Conservation (phyloP, 1,284 basidiomycete species). For the Amylostereum areolatum region DNA sequence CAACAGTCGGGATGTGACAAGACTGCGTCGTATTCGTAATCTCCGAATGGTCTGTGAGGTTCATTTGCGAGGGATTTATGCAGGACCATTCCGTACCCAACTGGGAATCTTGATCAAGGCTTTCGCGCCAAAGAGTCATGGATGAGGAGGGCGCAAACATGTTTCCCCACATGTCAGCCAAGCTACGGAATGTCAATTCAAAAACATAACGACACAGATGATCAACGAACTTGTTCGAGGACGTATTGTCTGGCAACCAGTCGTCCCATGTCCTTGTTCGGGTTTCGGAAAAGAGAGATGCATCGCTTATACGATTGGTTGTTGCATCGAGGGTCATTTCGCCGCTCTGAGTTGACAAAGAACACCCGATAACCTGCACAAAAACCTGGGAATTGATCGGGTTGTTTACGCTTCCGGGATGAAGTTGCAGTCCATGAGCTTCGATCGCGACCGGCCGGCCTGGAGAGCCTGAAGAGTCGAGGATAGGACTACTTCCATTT, state of each 20-base stretch:
- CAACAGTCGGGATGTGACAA: background rate
- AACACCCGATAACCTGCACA: background rate
- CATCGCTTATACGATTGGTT: background rate
- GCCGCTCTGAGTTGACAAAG: background rate
- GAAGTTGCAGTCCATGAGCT: background rate
- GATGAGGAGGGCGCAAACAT: background rate
- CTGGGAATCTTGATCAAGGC: too few species aligned
- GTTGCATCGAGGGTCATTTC: background rate
- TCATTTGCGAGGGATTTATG: too few species aligned
- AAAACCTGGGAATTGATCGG: background rate
- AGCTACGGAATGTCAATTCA: too few species aligned
- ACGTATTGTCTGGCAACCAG: background rate
- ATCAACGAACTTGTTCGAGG: background rate
- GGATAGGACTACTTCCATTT: background rate
- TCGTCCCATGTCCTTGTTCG: background rate
- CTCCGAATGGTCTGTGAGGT: too few species aligned
- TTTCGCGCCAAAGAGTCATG: background rate
- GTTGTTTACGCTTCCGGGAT: background rate
- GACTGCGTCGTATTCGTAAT: too few species aligned
- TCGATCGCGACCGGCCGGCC: background rate
- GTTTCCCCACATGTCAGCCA: background rate
- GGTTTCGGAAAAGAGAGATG: background rate
- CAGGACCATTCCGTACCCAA: too few species aligned
- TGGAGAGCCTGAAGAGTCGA: background rate
- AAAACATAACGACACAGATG: too few species aligned